Evolutionary conservation across 805 yeast genomes (phyloP).

Genomic region (Saccharomycopsis fibuligera): DNA sequence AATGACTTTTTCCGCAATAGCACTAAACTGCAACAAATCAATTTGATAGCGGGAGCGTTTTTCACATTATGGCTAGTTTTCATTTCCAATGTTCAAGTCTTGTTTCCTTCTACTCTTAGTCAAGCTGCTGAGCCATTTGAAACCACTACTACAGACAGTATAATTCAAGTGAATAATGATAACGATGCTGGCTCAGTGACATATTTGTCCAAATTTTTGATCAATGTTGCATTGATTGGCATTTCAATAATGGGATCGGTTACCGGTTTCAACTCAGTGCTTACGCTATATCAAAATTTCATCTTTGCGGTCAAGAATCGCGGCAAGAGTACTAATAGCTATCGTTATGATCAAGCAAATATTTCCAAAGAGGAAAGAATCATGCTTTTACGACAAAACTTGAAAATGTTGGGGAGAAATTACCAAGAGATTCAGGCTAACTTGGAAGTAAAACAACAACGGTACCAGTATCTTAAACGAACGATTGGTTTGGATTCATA

Average conservation of each 20-base stretch:
- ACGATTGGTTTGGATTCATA: constrained; percentile 5
- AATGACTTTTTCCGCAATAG: neutral
- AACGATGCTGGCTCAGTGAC: no score
- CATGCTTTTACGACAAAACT: neutral
- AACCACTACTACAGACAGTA: no score
- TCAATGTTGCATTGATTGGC: constrained; percentile 10
- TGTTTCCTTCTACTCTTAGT: constrained; percentile 5
- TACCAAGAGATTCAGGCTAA: constrained; percentile 1
- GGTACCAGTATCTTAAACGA: neutral
- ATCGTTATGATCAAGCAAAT: neutral
- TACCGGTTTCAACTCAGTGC: constrained; percentile 17
- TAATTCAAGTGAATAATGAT: no score
- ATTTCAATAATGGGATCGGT: constrained; percentile 17
- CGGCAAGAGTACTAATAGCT: no score
- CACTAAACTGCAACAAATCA: neutral
- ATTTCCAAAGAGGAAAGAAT: neutral
- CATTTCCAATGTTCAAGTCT: constrained; percentile 1
- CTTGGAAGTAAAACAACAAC: neutral
- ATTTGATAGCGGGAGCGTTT: neutral
- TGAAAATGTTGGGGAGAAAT: constrained; percentile 1
- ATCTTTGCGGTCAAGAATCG: neutral
- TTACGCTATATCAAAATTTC: constrained; percentile 2
- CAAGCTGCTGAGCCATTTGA: neutral
- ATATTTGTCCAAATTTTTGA: neutral
- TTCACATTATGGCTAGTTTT: constrained; percentile 8